These are phyloP conservation scores for Candida railenensis DNA, from an alignment of 805 yeast genomes.

Conservation along the genomic window DNA sequence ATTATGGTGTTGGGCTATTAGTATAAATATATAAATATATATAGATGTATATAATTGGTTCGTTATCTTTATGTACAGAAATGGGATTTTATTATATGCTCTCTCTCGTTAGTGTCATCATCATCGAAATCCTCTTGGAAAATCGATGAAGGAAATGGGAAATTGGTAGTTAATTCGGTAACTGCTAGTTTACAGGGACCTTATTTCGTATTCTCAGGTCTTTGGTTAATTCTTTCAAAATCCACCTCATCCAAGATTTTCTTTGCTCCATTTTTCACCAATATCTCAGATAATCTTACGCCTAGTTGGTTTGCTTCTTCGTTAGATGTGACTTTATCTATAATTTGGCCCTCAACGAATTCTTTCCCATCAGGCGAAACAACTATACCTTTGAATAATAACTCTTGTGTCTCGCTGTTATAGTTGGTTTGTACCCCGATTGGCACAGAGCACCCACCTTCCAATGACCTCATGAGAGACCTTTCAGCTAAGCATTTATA, in stretches of 20 bases:
- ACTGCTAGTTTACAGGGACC: background rate
- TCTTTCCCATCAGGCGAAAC: constrained; percentile 81
- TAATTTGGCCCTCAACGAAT: constrained; percentile 57
- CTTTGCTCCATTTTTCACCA: constrained; percentile 79
- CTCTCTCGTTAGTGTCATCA: background rate
- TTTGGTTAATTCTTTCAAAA: constrained; percentile 56
- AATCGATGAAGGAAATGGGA: too few species aligned
- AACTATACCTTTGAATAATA: constrained; percentile 68
- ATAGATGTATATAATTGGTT: background rate
- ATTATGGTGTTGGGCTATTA: background rate
- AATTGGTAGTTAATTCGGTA: background rate
- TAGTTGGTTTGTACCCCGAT: constrained; percentile 80
- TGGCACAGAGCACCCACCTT: constrained; percentile 98
- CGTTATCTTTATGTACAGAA: background rate
- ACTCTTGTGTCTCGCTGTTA: constrained; percentile 37
- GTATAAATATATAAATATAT: background rate
- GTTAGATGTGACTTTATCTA: constrained; percentile 36
- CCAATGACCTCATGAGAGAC: constrained; percentile 78
- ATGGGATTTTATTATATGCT: background rate
- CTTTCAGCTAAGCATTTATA: constrained; percentile 86
- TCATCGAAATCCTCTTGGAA: background rate
- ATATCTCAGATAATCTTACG: constrained; percentile 58
- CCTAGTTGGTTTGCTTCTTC: constrained; percentile 75
- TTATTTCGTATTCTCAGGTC: constrained; percentile 16
- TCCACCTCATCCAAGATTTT: constrained; percentile 78